Percentiles rank a stretch among this genome's conserved stretches.
phyloP scores from a whole-genome alignment of 2,329 filamentous ascomycete genomes.

The Aspergillus sp. region DNA sequence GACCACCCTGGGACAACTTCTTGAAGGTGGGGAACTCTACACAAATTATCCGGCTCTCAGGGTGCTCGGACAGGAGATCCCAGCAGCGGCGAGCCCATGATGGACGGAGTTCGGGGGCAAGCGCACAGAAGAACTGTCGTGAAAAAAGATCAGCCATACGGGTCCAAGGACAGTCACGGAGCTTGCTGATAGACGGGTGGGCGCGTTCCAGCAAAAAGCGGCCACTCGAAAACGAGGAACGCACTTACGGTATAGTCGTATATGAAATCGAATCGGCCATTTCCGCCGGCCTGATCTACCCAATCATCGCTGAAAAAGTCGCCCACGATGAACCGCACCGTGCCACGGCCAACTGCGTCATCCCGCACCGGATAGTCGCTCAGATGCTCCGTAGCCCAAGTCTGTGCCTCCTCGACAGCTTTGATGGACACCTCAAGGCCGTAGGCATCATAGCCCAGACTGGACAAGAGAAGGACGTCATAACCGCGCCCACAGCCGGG shows the following conservation, averaged over 20 bases:
- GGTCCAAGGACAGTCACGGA: neutral
- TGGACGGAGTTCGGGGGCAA: slow-evolving; percentile 52
- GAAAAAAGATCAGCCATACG: slow-evolving; percentile 1
- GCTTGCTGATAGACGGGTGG: neutral
- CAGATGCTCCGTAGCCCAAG: neutral
- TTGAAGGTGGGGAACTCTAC: slow-evolving; percentile 78
- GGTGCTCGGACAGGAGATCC: slow-evolving; percentile 48
- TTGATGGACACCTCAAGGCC: neutral
- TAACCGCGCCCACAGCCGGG: slow-evolving; percentile 3
- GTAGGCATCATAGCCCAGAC: slow-evolving; percentile 5
- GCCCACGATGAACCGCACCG: neutral
- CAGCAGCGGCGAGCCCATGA: slow-evolving; percentile 56
- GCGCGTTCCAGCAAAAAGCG: slow-evolving; percentile 3
- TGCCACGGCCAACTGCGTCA: neutral
- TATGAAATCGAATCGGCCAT: slow-evolving; percentile 2
- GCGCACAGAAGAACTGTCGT: slow-evolving; percentile 56
- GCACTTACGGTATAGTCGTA: slow-evolving; percentile 4
- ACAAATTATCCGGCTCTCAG: slow-evolving; percentile 53
- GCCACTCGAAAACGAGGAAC: slow-evolving; percentile 1
- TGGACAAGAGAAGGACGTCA: slow-evolving; percentile 2
- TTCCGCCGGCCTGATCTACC: neutral
- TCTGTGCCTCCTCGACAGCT: neutral
- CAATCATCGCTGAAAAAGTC: slow-evolving; percentile 4
- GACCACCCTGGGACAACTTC: slow-evolving; percentile 61
- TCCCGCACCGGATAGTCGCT: neutral